Evolutionary conservation across 2,329 filamentous ascomycete genomes (phyloP).

Genomic region (Fusarium cyanostomum): DNA sequence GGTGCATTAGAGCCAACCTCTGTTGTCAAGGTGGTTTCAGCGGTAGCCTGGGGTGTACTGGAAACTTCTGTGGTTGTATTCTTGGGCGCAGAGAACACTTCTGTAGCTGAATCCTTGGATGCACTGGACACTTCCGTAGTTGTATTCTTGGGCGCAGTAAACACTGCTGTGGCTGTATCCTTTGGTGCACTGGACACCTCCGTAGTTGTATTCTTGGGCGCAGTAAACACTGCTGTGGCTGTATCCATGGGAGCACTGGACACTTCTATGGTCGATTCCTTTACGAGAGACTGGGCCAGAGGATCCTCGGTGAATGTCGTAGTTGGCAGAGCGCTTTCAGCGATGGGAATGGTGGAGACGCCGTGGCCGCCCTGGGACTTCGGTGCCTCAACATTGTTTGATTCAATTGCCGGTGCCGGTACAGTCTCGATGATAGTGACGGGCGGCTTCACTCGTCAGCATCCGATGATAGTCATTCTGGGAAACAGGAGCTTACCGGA

Average conservation of each 20-base stretch:
- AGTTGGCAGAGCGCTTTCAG: slow-evolving; percentile 39
- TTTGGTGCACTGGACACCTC: slow-evolving; percentile 5
- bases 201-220: background rate
- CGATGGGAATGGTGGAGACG: slow-evolving; percentile 46
- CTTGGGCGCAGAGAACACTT: background rate
- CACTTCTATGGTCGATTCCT: slow-evolving; percentile 1
- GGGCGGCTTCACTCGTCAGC: slow-evolving; percentile 21
- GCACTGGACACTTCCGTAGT: background rate
- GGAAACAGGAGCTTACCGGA: slow-evolving; percentile 19
- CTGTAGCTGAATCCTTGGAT: slow-evolving; percentile 4
- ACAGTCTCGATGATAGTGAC: slow-evolving; percentile 36
- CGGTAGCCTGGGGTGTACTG: slow-evolving; percentile 4
- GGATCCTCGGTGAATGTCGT: slow-evolving; percentile 42
- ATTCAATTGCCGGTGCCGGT: slow-evolving; percentile 10
- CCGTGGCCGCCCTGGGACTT: slow-evolving; percentile 27
- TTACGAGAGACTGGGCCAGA: slow-evolving; percentile 7
- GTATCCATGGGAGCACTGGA: slow-evolving; percentile 7
- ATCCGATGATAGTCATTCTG: background rate
- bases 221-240: slow-evolving; percentile 2
- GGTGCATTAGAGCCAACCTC: background rate
- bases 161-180: slow-evolving; percentile 1
- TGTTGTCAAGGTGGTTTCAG: background rate
- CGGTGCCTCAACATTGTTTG: slow-evolving; percentile 6
- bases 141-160: slow-evolving; percentile 4
- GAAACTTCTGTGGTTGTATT: slow-evolving; percentile 3